phyloP scores from a whole-genome alignment of 495 filamentous ascomycete genomes.

The Penicillium goetzii region DNA sequence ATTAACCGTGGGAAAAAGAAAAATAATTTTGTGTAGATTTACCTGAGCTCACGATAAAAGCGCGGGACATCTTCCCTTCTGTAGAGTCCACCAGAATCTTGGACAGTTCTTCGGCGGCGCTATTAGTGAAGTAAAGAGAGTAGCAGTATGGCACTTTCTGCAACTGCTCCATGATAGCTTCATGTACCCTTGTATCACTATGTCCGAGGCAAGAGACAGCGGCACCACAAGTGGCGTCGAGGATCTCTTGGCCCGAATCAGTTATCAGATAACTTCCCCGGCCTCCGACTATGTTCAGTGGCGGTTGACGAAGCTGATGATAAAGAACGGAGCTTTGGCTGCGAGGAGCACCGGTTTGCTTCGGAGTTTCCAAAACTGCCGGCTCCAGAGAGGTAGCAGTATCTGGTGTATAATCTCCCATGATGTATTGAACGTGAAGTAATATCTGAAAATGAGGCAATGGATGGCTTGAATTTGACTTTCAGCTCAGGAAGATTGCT shows the following conservation, averaged over 20 bases:
- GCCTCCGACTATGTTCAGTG: conserved; percentile 29
- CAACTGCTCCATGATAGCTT: conserved; percentile 48
- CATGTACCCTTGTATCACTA: conserved; percentile 40
- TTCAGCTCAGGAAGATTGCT: not conserved
- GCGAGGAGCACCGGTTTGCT: not conserved
- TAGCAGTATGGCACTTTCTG: conserved; percentile 48
- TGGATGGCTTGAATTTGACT: not conserved
- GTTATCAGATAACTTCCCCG: conserved; percentile 25
- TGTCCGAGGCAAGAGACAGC: conserved; percentile 46
- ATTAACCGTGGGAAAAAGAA: not conserved
- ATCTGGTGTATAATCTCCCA: conserved; percentile 33
- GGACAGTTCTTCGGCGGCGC: conserved; percentile 39
- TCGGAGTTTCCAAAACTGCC: not conserved
- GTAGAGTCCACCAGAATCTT: conserved; percentile 42
- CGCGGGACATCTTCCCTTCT: conserved; percentile 37
- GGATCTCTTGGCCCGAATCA: conserved; percentile 22
- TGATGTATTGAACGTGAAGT: conserved; percentile 10
- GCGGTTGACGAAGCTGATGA: conserved; percentile 27
- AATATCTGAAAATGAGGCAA: not conserved
- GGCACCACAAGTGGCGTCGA: conserved; percentile 40
- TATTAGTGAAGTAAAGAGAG: conserved; percentile 49
- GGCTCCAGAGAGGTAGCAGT: not conserved
- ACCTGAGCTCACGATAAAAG: conserved; percentile 54
- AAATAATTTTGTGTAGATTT: not conserved
- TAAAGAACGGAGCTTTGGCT: conserved; percentile 30